phyloP scores from a whole-genome alignment of 306 rosid species.

The Dryas octopetala region DNA sequence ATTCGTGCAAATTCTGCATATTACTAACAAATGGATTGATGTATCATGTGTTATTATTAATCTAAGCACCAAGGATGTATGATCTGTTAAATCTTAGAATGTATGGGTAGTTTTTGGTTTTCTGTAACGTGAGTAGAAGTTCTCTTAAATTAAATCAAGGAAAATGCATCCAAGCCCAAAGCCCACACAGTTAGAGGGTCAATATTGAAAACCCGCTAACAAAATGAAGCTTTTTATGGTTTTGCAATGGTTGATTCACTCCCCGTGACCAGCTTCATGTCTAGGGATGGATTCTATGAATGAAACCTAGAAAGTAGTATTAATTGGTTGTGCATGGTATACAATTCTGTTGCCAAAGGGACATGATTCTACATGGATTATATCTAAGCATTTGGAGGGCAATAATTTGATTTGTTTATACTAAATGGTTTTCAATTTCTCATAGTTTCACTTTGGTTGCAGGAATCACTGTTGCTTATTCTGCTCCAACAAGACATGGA shows the following conservation, averaged over 20 bases:
- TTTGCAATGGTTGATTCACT: not conserved
- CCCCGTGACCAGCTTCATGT: not conserved
- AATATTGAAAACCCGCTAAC: not conserved
- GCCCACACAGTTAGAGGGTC: not conserved
- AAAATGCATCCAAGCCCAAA: not conserved
- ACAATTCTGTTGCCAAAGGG: constrained; percentile 2
- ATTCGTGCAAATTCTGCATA: not conserved
- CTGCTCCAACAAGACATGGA: constrained; percentile 84
- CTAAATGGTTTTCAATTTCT: constrained; percentile 24
- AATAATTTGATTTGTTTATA: constrained; percentile 15
- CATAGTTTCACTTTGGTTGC: constrained; percentile 29
- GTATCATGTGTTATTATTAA: too few species aligned
- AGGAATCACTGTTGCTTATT: constrained; percentile 79
- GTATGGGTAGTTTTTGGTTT: not conserved
- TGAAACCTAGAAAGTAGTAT: not conserved
- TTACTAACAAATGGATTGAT: not conserved
- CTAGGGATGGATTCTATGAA: not conserved
- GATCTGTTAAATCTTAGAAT: not conserved
- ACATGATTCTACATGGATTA: constrained; percentile 10
- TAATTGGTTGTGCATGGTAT: not conserved
- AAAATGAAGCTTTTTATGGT: not conserved
- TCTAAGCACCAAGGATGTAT: not conserved
- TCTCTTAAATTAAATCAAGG: not conserved
- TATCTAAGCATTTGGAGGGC: not conserved
- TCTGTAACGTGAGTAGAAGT: not conserved